Evolutionary conservation across 2,329 filamentous ascomycete species (phyloP), one percentile per base, ranked within the genome.

Genomic region (Colletotrichum sp.): DNA sequence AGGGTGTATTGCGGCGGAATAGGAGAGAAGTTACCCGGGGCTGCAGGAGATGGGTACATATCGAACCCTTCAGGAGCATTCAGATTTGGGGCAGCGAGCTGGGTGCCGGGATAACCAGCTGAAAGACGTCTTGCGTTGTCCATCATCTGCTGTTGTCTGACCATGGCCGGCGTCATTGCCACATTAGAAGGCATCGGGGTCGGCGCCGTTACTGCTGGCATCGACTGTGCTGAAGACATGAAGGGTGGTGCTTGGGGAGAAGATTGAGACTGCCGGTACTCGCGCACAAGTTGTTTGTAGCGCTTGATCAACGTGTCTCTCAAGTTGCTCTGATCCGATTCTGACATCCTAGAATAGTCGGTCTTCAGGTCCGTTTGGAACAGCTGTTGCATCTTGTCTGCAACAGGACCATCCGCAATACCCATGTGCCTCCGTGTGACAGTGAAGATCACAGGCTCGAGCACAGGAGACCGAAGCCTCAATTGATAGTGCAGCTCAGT

Each of bases 381-480:
- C 6, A 76, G 64, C 13, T 78, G 74, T 26, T 86, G 83, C 80
- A 88, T 82, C 52, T 79, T 75, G 4, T 75, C 59, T 16, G 84
- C 84, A 30, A 81, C 72, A 9, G 78, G 80, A 16, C 83, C 83
- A 72, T 88, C 86, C 8, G 63, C 28, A 18, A 85, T 78, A 6
- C 85, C 85, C 77, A 90, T 83, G n/a, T 89, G 84, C 52, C 90
- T 87, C 64, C 88, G 81, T 13, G 86, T 85, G 6, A 88, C 86
- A 30, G 86, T 87, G 79, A 92, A 93, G 5, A 92, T 82, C 32
- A 92, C 88, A 2, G 81, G 82, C 78, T 92, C 90, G 8, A 94
- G 82, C 2, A 88, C 84, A 0, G 84, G 80, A 0, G 92, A 93
- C 9, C 80, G 81, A 15, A 93, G 81, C 8, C 81, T 80, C 44